phyloP scores from a whole-genome alignment of 805 yeast genomes.

The Wickerhamiella occidentalis region DNA sequence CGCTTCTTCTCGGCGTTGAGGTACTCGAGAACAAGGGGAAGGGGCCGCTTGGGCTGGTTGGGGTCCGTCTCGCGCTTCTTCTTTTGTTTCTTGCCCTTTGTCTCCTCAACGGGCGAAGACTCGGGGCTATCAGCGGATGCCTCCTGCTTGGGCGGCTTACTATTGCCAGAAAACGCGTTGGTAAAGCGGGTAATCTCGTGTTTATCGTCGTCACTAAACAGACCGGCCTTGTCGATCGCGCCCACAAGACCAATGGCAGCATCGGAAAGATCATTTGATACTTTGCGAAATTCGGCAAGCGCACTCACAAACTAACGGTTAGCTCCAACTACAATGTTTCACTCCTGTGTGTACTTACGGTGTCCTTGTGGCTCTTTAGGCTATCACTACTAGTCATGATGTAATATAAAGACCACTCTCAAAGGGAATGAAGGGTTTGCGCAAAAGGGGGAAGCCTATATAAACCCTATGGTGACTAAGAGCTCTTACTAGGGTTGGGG shows the following conservation, averaged over 20 bases:
- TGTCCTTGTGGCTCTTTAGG: not conserved
- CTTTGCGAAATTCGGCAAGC: not conserved
- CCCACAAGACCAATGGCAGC: not conserved
- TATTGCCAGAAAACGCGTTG: not conserved
- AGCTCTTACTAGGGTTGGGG: too few relatives aligned
- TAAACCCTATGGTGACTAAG: too few relatives aligned
- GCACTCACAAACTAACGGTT: not conserved
- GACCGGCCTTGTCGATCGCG: not conserved
- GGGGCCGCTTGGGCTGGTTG: slow-evolving; percentile 89
- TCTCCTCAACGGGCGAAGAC: not conserved
- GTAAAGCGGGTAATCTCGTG: not conserved
- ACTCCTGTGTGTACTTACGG: not conserved
- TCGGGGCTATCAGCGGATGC: not conserved
- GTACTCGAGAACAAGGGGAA: slow-evolving; percentile 74
- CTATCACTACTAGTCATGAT: not conserved
- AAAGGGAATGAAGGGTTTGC: too few relatives aligned
- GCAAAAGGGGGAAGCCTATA: too few relatives aligned
- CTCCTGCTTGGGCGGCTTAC: not conserved
- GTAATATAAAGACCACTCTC: not conserved
- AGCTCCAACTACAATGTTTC: not conserved
- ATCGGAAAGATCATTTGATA: not conserved
- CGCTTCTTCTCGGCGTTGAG: slow-evolving; percentile 61
- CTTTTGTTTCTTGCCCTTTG: slow-evolving; percentile 28
- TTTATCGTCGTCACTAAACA: not conserved
- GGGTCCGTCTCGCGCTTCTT: slow-evolving; percentile 62